Evolutionary conservation across 2,329 filamentous ascomycete species (phyloP), one percentile per base, ranked within the genome.

Genomic region (Arthrinium phaeospermum): DNA sequence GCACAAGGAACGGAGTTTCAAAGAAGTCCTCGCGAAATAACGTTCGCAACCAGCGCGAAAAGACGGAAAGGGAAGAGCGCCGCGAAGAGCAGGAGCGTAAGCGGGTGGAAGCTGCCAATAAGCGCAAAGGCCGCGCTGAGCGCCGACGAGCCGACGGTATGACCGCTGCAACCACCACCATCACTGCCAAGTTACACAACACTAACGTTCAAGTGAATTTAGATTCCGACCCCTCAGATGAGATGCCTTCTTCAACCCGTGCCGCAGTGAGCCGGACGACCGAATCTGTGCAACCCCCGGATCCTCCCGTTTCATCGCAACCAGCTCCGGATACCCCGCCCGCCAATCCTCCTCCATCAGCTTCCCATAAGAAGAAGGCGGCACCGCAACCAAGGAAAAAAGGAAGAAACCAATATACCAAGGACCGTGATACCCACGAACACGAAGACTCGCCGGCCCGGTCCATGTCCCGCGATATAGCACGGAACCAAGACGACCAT

Each of bases 351-450:
- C 77, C 82, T 71, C 78, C 86, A 71, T 79, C 86, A 71, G 84
- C 80, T 75, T 84, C 86, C 1, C 86, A 88, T 72, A 92, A 92
- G 77, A 83, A 82, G 86, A 88, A 79, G 79, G 89, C 82, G 72
- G 86, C 91, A 8, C 86, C 89, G 76, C 91, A 92, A 78, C 91
- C 92, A 74, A 90, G 91, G 76, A 91, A 88, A 47, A 91, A 91
- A 72, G 92, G 93, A 24, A 91, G 93, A 74, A 96, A 96, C 75
- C 94, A 96, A 81, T 95, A 96, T 78, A 95, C 93, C 0, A 93
- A 92, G 78, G 92, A 95, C 75, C 89, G 91, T 67, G 92, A 94
- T 68, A 80, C 79, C 6, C 86, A 87, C 24, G 86, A 85, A 12
- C 77, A 80, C 44, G 88, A 90, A 41, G 88, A 86, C 37, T 91